Evolutionary conservation across 768 basidiomycete genomes (phyloP), one percentile per base, ranked within the genome.

Genomic region (Gyrodon lividus): DNA sequence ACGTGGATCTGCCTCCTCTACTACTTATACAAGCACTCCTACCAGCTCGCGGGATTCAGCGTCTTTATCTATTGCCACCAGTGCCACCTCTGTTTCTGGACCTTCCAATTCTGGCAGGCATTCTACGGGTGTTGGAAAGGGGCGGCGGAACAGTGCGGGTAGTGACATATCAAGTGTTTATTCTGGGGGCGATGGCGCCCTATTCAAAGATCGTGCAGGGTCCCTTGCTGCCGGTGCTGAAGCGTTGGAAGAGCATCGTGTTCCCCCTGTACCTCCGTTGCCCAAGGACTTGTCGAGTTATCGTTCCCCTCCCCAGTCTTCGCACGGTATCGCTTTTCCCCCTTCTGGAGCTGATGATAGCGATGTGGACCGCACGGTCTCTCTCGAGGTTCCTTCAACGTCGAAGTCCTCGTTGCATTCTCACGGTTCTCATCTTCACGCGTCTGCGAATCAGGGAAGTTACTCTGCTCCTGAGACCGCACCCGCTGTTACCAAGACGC

Each of bases 201-300:
- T 76, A 45, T 71, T 83, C 55, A 87, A 84, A 56, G 89, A 91
- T 61, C 84, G 88, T 41, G 81, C 77, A 39, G 81, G 82, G 46
- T 81, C 76, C 20, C 74, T 86, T 49, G 81, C 79, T 41, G 71
- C 72, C 45, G 80, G 77, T 57, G 79, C 76, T 43, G 89, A 92
- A 55, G 69, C 70, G 38, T 67, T 72, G 38, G 87, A 89, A 51
- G 82, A 82, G 58, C 72, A 73, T 52, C 62, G 73, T 50, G 94
- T 97, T n/a, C 94, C 94, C 16, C 93, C 93, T 23, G 92, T 96
- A 4, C 94, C 93, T 31, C 94, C 93, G 33, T 73, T 97, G 23
- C 93, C 93, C 38, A 95, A 97, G 72, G 91, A 93, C 61, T 69
- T 93, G 48, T 84, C 86, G n/a, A 82, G 71, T 19, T 89, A 84